Percentiles rank a stretch among this genome's conserved stretches.
phyloP scores from a whole-genome alignment of 805 yeast genomes.

The Diddensiella transvaalensis region DNA sequence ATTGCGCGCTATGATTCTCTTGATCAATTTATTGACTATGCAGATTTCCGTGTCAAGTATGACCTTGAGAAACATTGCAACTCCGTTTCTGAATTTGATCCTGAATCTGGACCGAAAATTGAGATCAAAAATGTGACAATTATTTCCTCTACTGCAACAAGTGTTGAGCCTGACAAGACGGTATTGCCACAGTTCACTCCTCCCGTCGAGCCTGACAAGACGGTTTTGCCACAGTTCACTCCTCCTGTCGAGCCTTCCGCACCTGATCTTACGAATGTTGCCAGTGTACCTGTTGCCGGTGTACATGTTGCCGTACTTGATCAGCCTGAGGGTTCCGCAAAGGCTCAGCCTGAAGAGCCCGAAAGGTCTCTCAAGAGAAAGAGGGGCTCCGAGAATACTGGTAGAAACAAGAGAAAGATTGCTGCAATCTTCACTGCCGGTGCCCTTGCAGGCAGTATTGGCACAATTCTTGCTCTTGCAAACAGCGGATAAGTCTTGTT shows the following conservation, averaged over 20 bases:
- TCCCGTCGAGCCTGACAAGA: not conserved
- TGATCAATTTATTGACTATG: too few relatives aligned
- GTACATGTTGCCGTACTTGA: too few relatives aligned
- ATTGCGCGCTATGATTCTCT: too few relatives aligned
- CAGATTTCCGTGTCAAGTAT: too few relatives aligned
- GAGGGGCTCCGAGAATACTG: not conserved
- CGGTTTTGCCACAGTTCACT: not conserved
- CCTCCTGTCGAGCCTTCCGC: not conserved
- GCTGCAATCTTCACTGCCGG: constrained; percentile 11
- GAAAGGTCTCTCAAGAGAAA: not conserved
- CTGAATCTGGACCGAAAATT: too few relatives aligned
- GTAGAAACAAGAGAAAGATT: constrained; percentile 6
- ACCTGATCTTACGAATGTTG: not conserved
- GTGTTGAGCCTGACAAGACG: not conserved
- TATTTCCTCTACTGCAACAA: not conserved
- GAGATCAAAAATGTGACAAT: too few relatives aligned
- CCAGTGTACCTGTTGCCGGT: not conserved
- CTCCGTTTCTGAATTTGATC: too few relatives aligned
- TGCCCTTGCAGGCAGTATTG: constrained; percentile 20
- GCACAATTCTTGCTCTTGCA: constrained; percentile 20
- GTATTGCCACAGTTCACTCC: not conserved
- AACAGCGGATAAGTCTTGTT: too few relatives aligned
- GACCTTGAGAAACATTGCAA: too few relatives aligned
- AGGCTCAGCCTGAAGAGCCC: too few relatives aligned
- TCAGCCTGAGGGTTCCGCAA: too few relatives aligned